phyloP scores from a whole-genome alignment of 768 basidiomycete genomes.

The Rhizopogon sp. region DNA sequence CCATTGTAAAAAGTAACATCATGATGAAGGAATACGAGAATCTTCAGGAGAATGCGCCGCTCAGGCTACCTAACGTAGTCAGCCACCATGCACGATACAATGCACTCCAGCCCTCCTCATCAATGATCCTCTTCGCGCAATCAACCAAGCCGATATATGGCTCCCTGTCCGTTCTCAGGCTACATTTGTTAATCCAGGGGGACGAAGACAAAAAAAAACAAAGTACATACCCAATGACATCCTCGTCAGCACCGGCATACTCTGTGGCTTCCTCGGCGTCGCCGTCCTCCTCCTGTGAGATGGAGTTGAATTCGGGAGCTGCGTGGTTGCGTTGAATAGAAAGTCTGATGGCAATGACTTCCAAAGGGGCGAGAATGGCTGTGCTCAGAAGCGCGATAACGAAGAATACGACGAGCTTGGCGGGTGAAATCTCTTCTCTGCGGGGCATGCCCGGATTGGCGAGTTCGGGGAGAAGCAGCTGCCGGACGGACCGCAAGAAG shows the following conservation, averaged over 20 bases:
- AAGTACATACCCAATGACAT: conserved; percentile 71
- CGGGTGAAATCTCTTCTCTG: conserved; percentile 39
- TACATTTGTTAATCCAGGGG: conserved; percentile 17
- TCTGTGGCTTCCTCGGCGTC: conserved; percentile 56
- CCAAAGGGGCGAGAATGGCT: conserved; percentile 62
- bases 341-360: conserved; percentile 73
- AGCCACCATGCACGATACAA: conserved; percentile 88
- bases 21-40: neutral
- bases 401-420: conserved; percentile 53
- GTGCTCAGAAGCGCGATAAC: conserved; percentile 53
- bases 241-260: conserved; percentile 68
- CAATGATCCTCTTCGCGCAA: conserved; percentile 68
- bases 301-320: conserved; percentile 67
- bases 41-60: conserved; percentile 39
- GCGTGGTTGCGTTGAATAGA: conserved; percentile 85
- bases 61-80: conserved; percentile 58
- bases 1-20: neutral
- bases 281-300: conserved; percentile 67
- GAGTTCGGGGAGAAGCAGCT: conserved; percentile 57
- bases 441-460: conserved; percentile 26
- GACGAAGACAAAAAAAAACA: neutral
- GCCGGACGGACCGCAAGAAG: conserved; percentile 36
- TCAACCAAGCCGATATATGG: conserved; percentile 74
- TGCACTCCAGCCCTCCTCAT: conserved; percentile 72
- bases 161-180: conserved; percentile 71